Conservation (phyloP, 2,329 filamentous ascomycete genomes). For the Fusarium chlamydosporum region DNA sequence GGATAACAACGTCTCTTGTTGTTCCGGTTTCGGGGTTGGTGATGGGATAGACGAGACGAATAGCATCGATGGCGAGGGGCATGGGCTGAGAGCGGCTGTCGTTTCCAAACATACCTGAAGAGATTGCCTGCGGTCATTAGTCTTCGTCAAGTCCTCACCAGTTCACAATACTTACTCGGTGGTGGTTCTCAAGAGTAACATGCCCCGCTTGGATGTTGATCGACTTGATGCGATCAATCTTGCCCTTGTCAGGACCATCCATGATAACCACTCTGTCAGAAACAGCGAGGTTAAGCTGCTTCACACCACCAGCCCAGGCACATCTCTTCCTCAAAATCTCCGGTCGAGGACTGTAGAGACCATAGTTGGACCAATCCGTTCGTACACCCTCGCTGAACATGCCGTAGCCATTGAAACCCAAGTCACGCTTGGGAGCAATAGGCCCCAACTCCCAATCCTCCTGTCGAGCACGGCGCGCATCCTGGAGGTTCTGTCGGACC, state of each 20-base stretch:
- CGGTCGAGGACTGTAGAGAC: constrained; percentile 49
- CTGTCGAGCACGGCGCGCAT: constrained; percentile 67
- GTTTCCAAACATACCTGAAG: constrained; percentile 52
- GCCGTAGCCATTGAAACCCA: constrained; percentile 74
- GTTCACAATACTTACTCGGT: constrained; percentile 68
- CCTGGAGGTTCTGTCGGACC: constrained; percentile 55
- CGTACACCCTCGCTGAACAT: constrained; percentile 60
- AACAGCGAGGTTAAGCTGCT: constrained; percentile 72
- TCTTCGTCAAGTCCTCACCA: neutral
- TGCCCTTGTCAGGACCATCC: constrained; percentile 83
- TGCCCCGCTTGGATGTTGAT: constrained; percentile 69
- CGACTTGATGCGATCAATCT: constrained; percentile 79
- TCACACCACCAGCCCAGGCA: constrained; percentile 68
- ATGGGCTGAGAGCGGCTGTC: constrained; percentile 52
- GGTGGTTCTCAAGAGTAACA: constrained; percentile 72
- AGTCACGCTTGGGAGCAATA: constrained; percentile 81
- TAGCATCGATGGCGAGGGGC: constrained; percentile 75
- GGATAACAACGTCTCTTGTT: constrained; percentile 81
- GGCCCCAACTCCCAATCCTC: constrained; percentile 86
- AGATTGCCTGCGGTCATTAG: constrained; percentile 48
- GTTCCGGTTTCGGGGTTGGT: constrained; percentile 74
- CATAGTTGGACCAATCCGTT: constrained; percentile 55
- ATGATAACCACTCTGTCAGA: constrained; percentile 88
- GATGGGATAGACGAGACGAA: constrained; percentile 86
- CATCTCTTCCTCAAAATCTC: constrained; percentile 61